phyloP scores from a whole-genome alignment of 768 basidiomycete genomes.

The Amanita rimosa region DNA sequence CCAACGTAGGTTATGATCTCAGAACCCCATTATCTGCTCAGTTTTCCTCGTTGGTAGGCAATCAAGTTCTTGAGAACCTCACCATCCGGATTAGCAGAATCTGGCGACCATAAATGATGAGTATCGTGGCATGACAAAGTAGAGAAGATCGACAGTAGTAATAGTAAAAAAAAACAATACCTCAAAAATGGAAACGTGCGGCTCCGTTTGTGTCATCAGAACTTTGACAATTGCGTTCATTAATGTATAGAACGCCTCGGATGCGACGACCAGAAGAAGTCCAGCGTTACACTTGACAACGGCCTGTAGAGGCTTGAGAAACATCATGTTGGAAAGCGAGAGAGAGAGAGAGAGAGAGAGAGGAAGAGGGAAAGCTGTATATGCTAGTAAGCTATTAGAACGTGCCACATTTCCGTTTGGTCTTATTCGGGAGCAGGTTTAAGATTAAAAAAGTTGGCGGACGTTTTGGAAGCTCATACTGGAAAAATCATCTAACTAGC shows the following conservation, averaged over 20 bases:
- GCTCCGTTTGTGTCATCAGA: neutral
- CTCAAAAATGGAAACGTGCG: neutral
- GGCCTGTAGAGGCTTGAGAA: neutral
- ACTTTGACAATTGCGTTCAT: conserved; percentile 1
- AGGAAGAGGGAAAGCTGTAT: too few relatives aligned
- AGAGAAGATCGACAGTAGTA: neutral
- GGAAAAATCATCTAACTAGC: too few relatives aligned
- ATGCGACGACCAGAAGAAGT: neutral
- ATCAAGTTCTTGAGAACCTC: neutral
- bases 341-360: too few relatives aligned
- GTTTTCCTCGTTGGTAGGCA: neutral
- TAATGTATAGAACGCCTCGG: neutral
- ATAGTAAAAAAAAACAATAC: neutral
- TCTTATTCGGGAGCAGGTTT: too few relatives aligned
- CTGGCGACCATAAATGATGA: neutral
- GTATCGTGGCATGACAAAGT: too few relatives aligned
- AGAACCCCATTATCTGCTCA: neutral
- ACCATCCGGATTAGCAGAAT: neutral
- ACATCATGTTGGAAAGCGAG: too few relatives aligned
- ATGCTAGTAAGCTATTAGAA: too few relatives aligned
- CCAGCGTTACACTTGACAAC: neutral
- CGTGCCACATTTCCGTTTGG: too few relatives aligned
- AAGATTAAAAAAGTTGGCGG: too few relatives aligned
- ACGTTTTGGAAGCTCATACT: too few relatives aligned
- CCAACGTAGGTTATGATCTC: conserved; percentile 1